A percentile compares a stretch with the other conserved stretches of the same genome.
Evolutionary conservation across 179 eudicot genomes (phyloP).

Genomic region (Silene noctiflora): DNA sequence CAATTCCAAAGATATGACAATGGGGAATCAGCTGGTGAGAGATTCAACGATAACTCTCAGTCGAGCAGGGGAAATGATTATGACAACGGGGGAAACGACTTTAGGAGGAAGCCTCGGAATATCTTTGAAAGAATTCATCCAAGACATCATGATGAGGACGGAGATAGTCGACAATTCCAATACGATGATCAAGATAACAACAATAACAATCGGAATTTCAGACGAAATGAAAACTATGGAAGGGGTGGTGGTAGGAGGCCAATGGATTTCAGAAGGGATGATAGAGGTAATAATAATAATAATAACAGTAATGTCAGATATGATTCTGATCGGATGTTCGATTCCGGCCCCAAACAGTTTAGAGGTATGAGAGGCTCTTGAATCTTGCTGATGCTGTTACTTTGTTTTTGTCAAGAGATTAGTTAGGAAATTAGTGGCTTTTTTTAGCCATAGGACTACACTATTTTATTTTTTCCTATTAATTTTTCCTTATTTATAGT

Average conservation of each 20-base stretch:
- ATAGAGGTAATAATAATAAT: conserved; percentile 15
- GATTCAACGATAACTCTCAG: conserved; percentile 41
- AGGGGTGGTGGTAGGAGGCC: conserved; percentile 36
- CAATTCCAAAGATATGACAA: conserved; percentile 38
- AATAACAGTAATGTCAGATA: conserved; percentile 16
- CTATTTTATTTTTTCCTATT: neutral
- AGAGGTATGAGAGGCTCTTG: conserved; percentile 32
- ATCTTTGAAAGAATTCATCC: conserved; percentile 43
- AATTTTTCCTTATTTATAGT: too few species aligned
- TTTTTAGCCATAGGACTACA: neutral
- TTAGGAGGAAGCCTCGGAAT: conserved; percentile 40
- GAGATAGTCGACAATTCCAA: conserved; percentile 39
- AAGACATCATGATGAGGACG: conserved; percentile 37
- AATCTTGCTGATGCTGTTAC: neutral
- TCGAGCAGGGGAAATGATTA: conserved; percentile 37
- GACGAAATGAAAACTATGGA: conserved; percentile 21
- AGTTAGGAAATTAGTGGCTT: neutral
- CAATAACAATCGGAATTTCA: conserved; percentile 23
- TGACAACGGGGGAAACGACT: conserved; percentile 26
- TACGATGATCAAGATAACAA: conserved; percentile 38
- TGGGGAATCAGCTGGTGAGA: conserved; percentile 17
- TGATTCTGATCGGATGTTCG: conserved; percentile 26
- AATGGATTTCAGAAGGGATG: conserved; percentile 39
- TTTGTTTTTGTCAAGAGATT: neutral
- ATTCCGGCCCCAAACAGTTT: conserved; percentile 28